Percentiles rank a stretch among this genome's conserved stretches.
Evolutionary conservation across 2,329 filamentous ascomycete species (phyloP).

Genomic region (Amauroascus niger): DNA sequence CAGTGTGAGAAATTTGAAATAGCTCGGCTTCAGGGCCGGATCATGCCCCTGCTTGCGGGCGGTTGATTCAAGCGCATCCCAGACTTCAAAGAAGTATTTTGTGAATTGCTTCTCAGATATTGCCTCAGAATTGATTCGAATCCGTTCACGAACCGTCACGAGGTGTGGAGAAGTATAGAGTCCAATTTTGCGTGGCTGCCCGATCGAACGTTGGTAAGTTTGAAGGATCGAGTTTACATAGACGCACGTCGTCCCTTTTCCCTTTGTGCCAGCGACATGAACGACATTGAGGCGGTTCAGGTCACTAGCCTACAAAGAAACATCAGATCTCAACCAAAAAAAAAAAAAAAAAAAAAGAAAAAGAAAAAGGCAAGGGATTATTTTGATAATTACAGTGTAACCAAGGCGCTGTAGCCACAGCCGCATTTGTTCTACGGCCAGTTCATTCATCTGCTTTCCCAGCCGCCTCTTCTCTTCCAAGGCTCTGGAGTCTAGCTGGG

Average conservation of each 20-base stretch:
- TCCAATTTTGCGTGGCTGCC: constrained; percentile 40
- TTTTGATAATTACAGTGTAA: too few relatives aligned
- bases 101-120: constrained; percentile 17
- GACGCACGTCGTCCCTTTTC: constrained; percentile 64
- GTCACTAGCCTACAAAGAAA: background rate
- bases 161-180: constrained; percentile 59
- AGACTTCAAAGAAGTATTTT: constrained; percentile 21
- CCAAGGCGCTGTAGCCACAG: too few relatives aligned
- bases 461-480: too few relatives aligned
- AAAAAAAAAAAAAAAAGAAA: too few relatives aligned
- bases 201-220: constrained; percentile 23
- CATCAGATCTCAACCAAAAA: too few relatives aligned
- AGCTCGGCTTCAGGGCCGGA: constrained; percentile 36
- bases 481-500: too few relatives aligned
- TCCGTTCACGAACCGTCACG: constrained; percentile 20
- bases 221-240: constrained; percentile 55
- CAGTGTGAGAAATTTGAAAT: constrained; percentile 43
- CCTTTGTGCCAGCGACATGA: constrained; percentile 67
- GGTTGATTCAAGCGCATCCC: constrained; percentile 1
- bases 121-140: constrained; percentile 21
- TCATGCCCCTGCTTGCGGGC: background rate
- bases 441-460: too few relatives aligned
- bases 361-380: too few relatives aligned
- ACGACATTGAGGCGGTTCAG: constrained; percentile 48
- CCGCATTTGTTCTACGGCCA: too few relatives aligned